Percentiles rank a stretch among this genome's conserved stretches.
Conservation (phyloP, 306 rosid species). For the Datisca glomerata region DNA sequence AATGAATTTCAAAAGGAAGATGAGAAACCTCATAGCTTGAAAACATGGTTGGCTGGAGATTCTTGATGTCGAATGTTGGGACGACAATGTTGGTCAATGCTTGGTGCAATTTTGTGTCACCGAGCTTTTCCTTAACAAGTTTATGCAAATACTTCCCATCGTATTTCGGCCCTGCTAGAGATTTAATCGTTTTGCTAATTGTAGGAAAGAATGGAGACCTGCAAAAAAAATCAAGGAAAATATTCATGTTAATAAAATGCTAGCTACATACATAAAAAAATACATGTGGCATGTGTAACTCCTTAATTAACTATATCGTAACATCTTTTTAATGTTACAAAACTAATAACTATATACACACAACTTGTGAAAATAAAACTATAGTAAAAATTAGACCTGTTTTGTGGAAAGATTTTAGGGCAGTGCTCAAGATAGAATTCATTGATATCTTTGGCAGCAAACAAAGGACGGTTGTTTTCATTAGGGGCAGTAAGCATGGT, state of each 20-base stretch:
- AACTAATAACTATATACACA: no score
- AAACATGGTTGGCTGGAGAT: constrained; percentile 24
- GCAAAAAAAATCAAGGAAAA: background rate
- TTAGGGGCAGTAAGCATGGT: no score
- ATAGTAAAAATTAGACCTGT: constrained; percentile 1
- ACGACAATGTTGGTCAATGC: constrained; percentile 29
- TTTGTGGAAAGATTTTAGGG: constrained; percentile 33
- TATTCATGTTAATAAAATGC: no score
- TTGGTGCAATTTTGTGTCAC: constrained; percentile 14
- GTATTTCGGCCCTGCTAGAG: constrained; percentile 22
- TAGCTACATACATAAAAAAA: no score
- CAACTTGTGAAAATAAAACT: no score
- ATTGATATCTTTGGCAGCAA: no score
- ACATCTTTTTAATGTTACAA: no score
- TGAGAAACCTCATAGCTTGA: constrained; percentile 21
- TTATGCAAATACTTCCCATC: constrained; percentile 27
- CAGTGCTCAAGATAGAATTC: constrained; percentile 25
- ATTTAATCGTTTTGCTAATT: background rate
- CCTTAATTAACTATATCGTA: no score
- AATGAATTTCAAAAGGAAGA: background rate
- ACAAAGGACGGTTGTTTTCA: no score
- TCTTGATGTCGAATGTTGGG: constrained; percentile 33
- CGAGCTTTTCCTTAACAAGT: constrained; percentile 18
- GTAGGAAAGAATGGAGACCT: background rate
- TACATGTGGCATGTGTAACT: no score